Base-by-base conservation (phyloP, 768 basidiomycete species). In the Brasilioporus rufonigricans region DNA sequence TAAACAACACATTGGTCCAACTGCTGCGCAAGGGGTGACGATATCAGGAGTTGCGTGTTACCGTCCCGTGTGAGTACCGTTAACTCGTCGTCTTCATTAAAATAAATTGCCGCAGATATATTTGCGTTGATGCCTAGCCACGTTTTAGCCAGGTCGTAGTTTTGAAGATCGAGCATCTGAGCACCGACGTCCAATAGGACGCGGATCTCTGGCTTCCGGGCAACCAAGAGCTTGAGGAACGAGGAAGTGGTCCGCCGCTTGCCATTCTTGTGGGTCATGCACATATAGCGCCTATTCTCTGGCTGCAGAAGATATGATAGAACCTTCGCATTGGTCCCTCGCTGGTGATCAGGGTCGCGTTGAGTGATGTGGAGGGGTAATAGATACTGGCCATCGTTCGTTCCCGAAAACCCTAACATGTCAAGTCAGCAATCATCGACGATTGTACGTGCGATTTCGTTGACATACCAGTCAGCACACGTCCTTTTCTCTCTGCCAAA, bases 401-500 rank as follows among this genome's bases (percentile, higher is more conserved):
- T 50, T 7, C 49, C 39, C 10, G 29, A 50, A 41, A 50, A 50
- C 7, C 39, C 49, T 41, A 11, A 3, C 3, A 49, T 49, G 21
- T 27, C 5, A 16, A 38, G 36, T 38, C 18, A n/a, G 36, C n/a
- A 9, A 38, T 9, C n/a, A n/a, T 29, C 27, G 27, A 9, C 9
- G 27, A 38, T 38, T 4, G 36, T 9, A 38, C 4, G n/a, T 38
- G 36, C 36, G 9, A 9, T 18, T 18, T 38, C 6, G 18, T 38
- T 4, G 36, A 41, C 39, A 24, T 5, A 23, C 29, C 48, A 16
- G 27, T 39, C 9, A 40, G 5, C 1, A 63, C 7, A 11, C 56
- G 55, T 0, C 18, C 38, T 11, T 49, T 57, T 47, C 58, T 67
- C n/a, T 65, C 55, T 4, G 73, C 75, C 23, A 75, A 57, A 55